Percentiles rank a stretch among this genome's conserved stretches.
These are phyloP conservation scores for Phanerodontia chrysosporium DNA, from an alignment of 768 basidiomycete species.

Conservation along the genomic window DNA sequence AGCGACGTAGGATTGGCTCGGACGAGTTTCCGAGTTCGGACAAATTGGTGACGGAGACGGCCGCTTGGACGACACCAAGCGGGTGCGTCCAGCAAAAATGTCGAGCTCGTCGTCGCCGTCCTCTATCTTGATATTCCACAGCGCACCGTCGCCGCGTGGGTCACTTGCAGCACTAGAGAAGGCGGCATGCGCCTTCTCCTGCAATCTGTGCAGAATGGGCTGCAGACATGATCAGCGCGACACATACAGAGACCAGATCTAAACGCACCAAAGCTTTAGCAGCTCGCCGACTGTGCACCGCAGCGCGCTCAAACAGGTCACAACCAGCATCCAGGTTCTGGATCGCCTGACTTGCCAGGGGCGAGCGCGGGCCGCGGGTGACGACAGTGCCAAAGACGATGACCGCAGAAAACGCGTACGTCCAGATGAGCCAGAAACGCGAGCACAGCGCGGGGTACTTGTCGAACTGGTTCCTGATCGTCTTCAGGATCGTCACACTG, in stretches of 20 bases:
- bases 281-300: conserved; percentile 55
- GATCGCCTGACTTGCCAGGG: conserved; percentile 64
- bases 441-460: conserved; percentile 54
- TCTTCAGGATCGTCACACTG: conserved; percentile 62
- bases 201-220: conserved; percentile 57
- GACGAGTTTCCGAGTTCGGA: not conserved
- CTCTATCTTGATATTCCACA: conserved; percentile 52
- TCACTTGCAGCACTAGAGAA: conserved; percentile 40
- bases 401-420: conserved; percentile 44
- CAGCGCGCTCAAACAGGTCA: conserved; percentile 60
- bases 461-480: conserved; percentile 40
- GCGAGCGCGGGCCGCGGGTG: conserved; percentile 65
- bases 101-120: conserved; percentile 60
- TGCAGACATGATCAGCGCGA: conserved; percentile 20
- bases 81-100: conserved; percentile 65
- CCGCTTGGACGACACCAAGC: conserved; percentile 51
- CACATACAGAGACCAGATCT: conserved; percentile 1
- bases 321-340: conserved; percentile 65
- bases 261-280: conserved; percentile 60
- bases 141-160: conserved; percentile 31
- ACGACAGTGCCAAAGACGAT: conserved; percentile 79
- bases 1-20: conserved; percentile 3
- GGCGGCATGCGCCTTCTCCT: conserved; percentile 63
- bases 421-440: conserved; percentile 64
- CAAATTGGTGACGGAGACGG: conserved; percentile 19